Base-by-base conservation (phyloP, 257 asterid genomes). In the Solanum chaucha region DNA sequence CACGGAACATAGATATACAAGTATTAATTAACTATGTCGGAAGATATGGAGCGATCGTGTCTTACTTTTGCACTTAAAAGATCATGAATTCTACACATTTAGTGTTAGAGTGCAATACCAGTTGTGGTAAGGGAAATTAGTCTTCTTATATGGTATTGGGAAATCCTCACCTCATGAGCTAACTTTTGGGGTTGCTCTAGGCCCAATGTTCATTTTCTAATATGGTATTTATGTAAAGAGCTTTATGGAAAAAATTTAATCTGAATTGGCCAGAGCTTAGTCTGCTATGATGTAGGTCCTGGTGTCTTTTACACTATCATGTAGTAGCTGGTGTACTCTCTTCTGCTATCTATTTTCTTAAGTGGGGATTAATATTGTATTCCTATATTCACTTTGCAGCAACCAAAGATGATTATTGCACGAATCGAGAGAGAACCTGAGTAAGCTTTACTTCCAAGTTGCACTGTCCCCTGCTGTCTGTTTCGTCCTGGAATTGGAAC, bases 401-500 rank as follows among this genome's bases (percentile, higher is more conserved):
- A 44, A 44, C 64, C 26, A 41, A 78, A 78, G 38, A 44, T 78
- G 65, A 78, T 28, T 24, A 44, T 44, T 41, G 64, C 84, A 44
- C 15, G 14, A 70, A 78, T 44, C n/a, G 8, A 78, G 64, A 41
- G 34, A 44, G 83, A 40, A 77, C 83, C 83, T 77, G 61, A 77
- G 36, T 75, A 40, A 75, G 59, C 83, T 78, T n/a, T 41, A 44
- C 38, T 24, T 78, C 46, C 51, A 73, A 73, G 48, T 73, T 73
- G 81, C 81, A 10, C 30, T 3, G 19, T 41, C 84, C 84, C 35
- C 38, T 78, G 61, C 64, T 44, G 64, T 44, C 38, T 78, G 84
- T 12, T 44, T 78, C 22, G 4, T 93, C 91, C 99, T 94, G 94
- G 92, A 93, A 82, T 73, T 36, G 35, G 64, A 77, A 78, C 0